Base-by-base conservation (phyloP, 345 rosid species). In the Gossypium arboreum region DNA sequence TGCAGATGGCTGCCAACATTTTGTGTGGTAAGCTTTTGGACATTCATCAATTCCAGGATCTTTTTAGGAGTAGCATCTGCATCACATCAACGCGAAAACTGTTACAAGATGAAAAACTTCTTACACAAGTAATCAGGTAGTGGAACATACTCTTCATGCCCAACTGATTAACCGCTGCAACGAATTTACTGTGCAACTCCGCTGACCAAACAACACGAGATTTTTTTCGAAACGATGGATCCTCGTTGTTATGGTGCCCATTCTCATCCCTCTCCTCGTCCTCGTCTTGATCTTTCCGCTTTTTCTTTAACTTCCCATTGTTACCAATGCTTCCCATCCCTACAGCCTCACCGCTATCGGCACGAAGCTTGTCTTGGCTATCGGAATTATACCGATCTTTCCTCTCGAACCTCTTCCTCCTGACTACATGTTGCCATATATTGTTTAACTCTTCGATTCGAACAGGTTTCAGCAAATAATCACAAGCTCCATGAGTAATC, bases 1-100 rank as follows among this genome's bases (percentile, higher is more conserved):
- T 94, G 98, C 75, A 94, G 92, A 81, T 94, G 98, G 83, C 98
- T 94, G 57, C 97, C 98, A 39, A 94, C 97, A 71, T 94, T 92
- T 82, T 94, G 97, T 80, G 97, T 86, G 51, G 97, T 91, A 63
- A 94, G 91, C 71, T 88, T 89, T 68, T 88, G 97, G 64, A 90
- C 98, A 75, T 91, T 90, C 99, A 95, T 95, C 71, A 93, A 71
- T 81, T 93, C 98, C 41, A 95, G 94, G 78, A 95, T 93, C 87
- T 89, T 93, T 82, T 95, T 95, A 2, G 99, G 99, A 74, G 92
- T 97, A 71, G 98, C 98, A 83, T 93, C 99, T 95, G 90, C 86
- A 84, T 69, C 69, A 63, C 25, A 71, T 68, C 61, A 25, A 59
- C 47, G 11, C 2, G 0, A 22, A n/a, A 72, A 44, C 39, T 1